Evolutionary conservation across 768 basidiomycete species (phyloP), one percentile per base, ranked within the genome.

Genomic region (Lactarius tabidus): DNA sequence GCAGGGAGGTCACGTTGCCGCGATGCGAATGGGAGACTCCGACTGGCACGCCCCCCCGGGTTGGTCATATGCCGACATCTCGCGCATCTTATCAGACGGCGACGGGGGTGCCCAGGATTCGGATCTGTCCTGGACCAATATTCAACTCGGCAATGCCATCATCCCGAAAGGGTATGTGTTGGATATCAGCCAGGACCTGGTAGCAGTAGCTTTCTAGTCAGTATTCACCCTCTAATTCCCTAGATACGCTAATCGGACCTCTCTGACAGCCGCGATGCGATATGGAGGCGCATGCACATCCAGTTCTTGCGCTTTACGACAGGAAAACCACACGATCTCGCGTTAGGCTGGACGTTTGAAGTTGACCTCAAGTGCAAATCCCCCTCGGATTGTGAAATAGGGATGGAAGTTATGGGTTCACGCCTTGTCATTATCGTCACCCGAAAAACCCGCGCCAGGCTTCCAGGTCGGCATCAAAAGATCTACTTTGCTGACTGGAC

Each of bases 61-160:
- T 29, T 66, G 65, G 65, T 62, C 65, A 28, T 66, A 66, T n/a
- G 65, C 65, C 20, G 51, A 62, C 33, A 58, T 66, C 29, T 66
- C 65, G 1, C 56, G 48, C 14, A 17, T 58, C 26, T 38, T 53
- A 20, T 6, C 15, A 10, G 53, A n/a, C 29, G 65, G 60, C 33
- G n/a, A 35, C 36, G 52, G 45, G 33, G 45, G 31, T 26, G 39
- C 31, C 28, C 60, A 53, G 38, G 48, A 26, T 6, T 15, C 48
- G 14, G 57, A 33, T 8, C 20, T 28, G 17, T 53, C 15, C 28
- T 66, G 65, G 65, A 53, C 51, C 28, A 56, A 66, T 39, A 54
- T 66, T 38, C 60, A 62, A 62, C 60, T 66, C 17, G 65, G 62
- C 15, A 41, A 29, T 23, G 9, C 48, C 31, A 57, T 62, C 48